Evolutionary conservation across 2,329 filamentous ascomycete species (phyloP), one percentile per base, ranked within the genome.

Genomic region (Madurella fahalii): DNA sequence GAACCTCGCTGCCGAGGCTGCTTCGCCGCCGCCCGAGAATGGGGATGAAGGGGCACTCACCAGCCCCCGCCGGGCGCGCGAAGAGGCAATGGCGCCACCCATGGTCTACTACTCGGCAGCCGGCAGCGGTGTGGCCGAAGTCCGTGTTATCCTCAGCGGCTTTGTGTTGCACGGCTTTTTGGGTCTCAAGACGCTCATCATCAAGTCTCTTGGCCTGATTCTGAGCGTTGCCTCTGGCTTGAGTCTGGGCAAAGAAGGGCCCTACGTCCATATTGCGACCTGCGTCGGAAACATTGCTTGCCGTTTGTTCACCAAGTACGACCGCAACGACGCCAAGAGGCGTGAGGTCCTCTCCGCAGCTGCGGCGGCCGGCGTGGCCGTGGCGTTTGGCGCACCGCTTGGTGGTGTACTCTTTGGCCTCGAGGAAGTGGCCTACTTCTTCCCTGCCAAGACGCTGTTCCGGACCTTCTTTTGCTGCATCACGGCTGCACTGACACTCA

Each of bases 381-480:
- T 97, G 32, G 93, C 93, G 12, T 97, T 97, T 68, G 93, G 93
- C 39, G 91, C 93, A 1, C 93, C 93, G 41, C 67, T 84, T 0
- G 90, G 91, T 9, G 93, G 93, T 50, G 91, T 96, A 1, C 78
- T 97, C 2, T 97, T 97, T 71, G 91, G 90, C 34, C 72, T 97
- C 31, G 94, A 99, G 71, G 94, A 97, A 78, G 92, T 97, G 58
- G 84, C 89, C 63, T 97, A 97, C 71, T 97, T 97, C 71, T 97
- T 97, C 69, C 93, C 94, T 0, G 90, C 93, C 5, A 97, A 99
- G 74, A 97, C 93, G 0, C 80, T 99, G 9, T 99, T 99, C 75
- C 80, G 94, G 50, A 97, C 94, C 0, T 99, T 99, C 71, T 97
- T 97, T 72, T 97, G 93, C 75, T 97, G 93, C 71, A 97, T 97